Conservation (phyloP, 2,329 filamentous ascomycete species). For the Zymoseptoria crescenta region DNA sequence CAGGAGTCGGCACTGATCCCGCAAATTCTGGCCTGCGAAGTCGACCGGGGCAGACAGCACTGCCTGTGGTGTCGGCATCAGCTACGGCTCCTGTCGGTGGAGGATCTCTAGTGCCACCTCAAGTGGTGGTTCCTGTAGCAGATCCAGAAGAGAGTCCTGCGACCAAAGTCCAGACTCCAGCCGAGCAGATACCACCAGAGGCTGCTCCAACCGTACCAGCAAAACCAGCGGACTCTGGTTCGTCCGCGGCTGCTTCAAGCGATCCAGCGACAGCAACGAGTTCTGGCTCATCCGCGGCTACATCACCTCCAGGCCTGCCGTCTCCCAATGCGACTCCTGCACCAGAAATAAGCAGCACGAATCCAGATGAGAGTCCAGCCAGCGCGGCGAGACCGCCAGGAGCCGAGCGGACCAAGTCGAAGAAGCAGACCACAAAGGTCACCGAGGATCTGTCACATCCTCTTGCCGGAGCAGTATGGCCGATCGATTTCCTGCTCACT, state of each 20-base stretch:
- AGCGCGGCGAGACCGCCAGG: constrained; percentile 1
- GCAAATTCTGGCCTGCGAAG: constrained; percentile 16
- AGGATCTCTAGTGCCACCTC: background rate
- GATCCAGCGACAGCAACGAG: background rate
- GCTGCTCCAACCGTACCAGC: background rate
- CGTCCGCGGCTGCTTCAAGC: background rate
- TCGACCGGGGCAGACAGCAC: constrained; percentile 11
- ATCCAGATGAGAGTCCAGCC: constrained; percentile 13
- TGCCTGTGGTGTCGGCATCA: constrained; percentile 5
- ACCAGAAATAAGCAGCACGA: background rate
- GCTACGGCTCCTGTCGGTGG: constrained; percentile 7
- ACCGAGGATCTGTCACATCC: background rate
- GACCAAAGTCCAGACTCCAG: constrained; percentile 10
- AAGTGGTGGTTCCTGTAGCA: constrained; percentile 4
- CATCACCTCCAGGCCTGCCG: background rate
- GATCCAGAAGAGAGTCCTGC: constrained; percentile 27
- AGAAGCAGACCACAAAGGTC: constrained; percentile 1
- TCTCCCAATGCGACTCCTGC: background rate
- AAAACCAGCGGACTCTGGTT: background rate
- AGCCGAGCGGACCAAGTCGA: constrained; percentile 1
- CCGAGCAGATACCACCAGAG: constrained; percentile 2
- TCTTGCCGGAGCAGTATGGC: too few relatives aligned
- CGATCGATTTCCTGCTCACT: background rate
- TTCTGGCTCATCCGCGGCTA: background rate
- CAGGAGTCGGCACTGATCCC: constrained; percentile 20